Conservation (phyloP, 805 yeast genomes). For the Cyberlindnera lachancei region DNA sequence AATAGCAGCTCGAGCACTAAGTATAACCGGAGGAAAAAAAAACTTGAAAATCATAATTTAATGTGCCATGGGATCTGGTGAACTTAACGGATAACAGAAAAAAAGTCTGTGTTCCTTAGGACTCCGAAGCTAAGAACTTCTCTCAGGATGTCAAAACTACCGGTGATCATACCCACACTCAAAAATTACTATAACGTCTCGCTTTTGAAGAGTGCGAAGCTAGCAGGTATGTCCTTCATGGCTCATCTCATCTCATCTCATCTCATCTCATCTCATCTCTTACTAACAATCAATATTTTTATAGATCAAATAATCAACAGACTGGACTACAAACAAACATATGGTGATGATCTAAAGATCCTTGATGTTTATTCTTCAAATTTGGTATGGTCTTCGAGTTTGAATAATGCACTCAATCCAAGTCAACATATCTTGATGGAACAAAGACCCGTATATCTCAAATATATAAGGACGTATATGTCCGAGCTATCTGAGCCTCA, state of each 20-base stretch:
- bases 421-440: constrained; percentile 58
- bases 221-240: constrained; percentile 4
- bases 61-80: no score
- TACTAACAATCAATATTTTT: no score
- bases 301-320: constrained; percentile 35
- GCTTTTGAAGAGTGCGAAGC: constrained; percentile 4
- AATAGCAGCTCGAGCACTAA: no score
- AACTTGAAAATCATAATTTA: no score
- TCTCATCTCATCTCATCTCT: no score
- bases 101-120: no score
- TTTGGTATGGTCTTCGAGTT: constrained; percentile 51
- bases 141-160: constrained; percentile 5
- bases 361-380: constrained; percentile 56
- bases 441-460: constrained; percentile 28
- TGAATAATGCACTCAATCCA: constrained; percentile 59
- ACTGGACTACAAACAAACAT: constrained; percentile 29
- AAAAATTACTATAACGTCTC: constrained; percentile 8
- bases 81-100: no score
- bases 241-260: no score
- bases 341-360: constrained; percentile 36
- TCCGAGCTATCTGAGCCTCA: background rate
- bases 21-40: no score
- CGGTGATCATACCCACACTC: constrained; percentile 5
- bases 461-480: constrained; percentile 8
- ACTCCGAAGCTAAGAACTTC: no score